Conservation (phyloP, 1,139 yeast species). For the Lodderomyces orthopsilosis region DNA sequence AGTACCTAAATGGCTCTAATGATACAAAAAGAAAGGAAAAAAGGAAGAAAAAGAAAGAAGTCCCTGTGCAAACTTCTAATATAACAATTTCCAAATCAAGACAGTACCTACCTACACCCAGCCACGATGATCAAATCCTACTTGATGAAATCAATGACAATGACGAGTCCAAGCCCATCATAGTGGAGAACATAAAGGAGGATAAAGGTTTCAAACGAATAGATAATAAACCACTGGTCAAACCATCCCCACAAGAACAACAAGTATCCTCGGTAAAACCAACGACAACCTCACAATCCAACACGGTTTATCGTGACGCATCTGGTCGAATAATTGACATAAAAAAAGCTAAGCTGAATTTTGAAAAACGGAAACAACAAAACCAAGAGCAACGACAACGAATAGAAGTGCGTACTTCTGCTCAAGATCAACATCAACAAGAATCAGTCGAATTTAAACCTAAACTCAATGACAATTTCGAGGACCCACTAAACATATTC, state of each 20-base stretch:
- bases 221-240: conserved; percentile 23
- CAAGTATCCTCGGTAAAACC: conserved; percentile 1
- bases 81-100: conserved; percentile 11
- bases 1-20: conserved; percentile 13
- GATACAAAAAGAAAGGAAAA: conserved; percentile 12
- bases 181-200: conserved; percentile 4
- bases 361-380: conserved; percentile 33
- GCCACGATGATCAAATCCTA: conserved; percentile 3
- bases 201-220: conserved; percentile 39
- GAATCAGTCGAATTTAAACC: conserved; percentile 31
- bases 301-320: conserved; percentile 40
- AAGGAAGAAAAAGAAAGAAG: conserved; percentile 9
- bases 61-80: conserved; percentile 6
- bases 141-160: conserved; percentile 4
- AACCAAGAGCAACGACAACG: conserved; percentile 15
- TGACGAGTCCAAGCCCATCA: conserved; percentile 5
- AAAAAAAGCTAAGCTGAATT: conserved; percentile 23
- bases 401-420: conserved; percentile 11
- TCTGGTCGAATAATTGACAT: conserved; percentile 39
- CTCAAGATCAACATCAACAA: conserved; percentile 19
- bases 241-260: conserved; percentile 1
- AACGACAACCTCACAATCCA: conserved; percentile 5
- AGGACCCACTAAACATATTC: conserved; percentile 69
- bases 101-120: background rate
- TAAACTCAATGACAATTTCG: conserved; percentile 31